Evolutionary conservation across 1,139 yeast species (phyloP), one percentile per base, ranked within the genome.

Genomic region (Kluyveromyces sp.): DNA sequence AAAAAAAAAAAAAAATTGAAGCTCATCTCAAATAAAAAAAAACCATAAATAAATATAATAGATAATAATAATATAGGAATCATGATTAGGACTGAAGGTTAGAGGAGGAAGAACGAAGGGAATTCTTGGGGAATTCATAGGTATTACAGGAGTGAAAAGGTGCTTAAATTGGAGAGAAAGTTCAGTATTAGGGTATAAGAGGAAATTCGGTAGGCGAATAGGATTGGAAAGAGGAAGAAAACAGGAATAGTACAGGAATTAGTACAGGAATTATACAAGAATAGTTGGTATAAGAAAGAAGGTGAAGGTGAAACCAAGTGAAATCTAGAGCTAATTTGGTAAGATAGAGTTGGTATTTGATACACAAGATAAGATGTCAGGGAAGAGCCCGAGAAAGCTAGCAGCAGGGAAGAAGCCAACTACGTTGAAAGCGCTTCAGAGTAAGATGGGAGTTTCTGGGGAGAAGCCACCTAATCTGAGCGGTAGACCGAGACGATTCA

Each of bases 401-500:
- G 48, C 47, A 10, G 57, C 56, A 25, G 60, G 60, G 43, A 59
- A 58, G 38, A 48, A 50, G 32, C 58, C 60, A 34, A 55, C 50
- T 6, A 49, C 46, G 21, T 34, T 52, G 33, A 47, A 51, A 34
- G 46, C 46, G n/a, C 42, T 53, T 36, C 50, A 46, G 39, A 47
- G 46, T 34, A 45, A 34, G 30, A 26, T 43, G 15, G 46, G 48
- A 21, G 42, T 45, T 31, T 41, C 38, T 8, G 45, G 32, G 34
- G 45, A 47, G 32, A 37, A 37, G 46, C 42, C 31, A 8, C 40
- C 30, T 30, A 47, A 28, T 30, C 39, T 29, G 35, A 41, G 39
- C 39, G 27, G 46, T 4, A 54, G 67, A 43, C 68, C 67, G 33
- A 55, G 68, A 50, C 50, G 67, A 48, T 64, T 64, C 47, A 63